Percentiles rank a stretch among this genome's conserved stretches.
Conservation (phyloP, 805 yeast genomes). For the Priceomyces melissophilus region DNA sequence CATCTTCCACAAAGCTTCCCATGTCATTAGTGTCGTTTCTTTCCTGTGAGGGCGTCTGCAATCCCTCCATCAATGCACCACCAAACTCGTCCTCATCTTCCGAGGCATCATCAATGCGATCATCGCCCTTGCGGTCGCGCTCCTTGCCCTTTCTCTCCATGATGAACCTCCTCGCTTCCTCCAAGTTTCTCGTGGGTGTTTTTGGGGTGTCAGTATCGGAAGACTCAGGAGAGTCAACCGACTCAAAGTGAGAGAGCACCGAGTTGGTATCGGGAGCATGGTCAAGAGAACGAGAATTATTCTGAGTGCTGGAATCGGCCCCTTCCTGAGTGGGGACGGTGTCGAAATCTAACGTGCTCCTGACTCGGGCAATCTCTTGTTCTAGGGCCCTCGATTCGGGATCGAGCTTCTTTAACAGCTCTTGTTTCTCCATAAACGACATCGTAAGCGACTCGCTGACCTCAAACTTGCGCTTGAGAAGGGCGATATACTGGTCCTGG, state of each 20-base stretch:
- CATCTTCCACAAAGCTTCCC: conserved; percentile 22
- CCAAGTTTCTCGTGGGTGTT: conserved; percentile 7
- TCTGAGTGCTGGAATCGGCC: not conserved
- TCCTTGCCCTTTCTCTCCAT: conserved; percentile 5
- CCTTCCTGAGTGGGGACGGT: no score
- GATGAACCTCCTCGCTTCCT: conserved; percentile 18
- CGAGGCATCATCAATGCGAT: conserved; percentile 3
- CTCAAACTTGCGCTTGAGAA: conserved; percentile 27
- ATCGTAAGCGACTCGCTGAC: conserved; percentile 36
- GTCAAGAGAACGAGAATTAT: not conserved
- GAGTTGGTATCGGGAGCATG: not conserved
- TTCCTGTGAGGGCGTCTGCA: conserved; percentile 31
- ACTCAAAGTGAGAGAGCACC: not conserved
- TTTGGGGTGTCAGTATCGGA: no score
- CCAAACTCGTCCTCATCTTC: conserved; percentile 36
- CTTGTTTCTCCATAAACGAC: conserved; percentile 33
- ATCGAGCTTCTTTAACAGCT: conserved; percentile 21
- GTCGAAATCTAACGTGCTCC: not conserved
- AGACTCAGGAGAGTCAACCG: no score
- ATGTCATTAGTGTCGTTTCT: conserved; percentile 26
- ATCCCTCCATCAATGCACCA: conserved; percentile 30
- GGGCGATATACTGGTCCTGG: conserved; percentile 24
- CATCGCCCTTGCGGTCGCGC: not conserved
- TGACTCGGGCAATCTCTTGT: conserved; percentile 3
- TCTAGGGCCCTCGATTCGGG: conserved; percentile 23